These are phyloP conservation scores for Citrus hindsii DNA, from an alignment of 345 rosid genomes.

Conservation along the genomic window DNA sequence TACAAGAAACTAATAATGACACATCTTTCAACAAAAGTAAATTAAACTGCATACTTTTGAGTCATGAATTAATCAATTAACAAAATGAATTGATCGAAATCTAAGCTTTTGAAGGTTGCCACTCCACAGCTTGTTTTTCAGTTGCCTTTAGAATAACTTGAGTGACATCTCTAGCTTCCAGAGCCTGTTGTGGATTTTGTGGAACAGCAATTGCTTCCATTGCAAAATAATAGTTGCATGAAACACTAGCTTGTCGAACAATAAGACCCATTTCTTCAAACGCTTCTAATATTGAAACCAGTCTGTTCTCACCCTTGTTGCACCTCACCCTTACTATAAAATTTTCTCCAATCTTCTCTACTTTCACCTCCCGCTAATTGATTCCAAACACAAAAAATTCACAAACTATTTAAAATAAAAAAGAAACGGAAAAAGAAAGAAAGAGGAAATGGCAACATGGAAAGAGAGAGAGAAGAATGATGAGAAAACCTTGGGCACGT, in stretches of 20 bases:
- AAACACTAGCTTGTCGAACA: slow-evolving; percentile 55
- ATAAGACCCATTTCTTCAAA: slow-evolving; percentile 64
- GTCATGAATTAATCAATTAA: background rate
- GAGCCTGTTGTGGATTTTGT: slow-evolving; percentile 24
- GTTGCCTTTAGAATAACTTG: slow-evolving; percentile 48
- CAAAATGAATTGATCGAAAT: background rate
- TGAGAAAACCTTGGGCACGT: slow-evolving; percentile 50
- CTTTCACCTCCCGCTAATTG: slow-evolving; percentile 51
- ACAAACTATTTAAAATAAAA: background rate
- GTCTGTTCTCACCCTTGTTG: slow-evolving; percentile 39
- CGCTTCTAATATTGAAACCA: slow-evolving; percentile 59
- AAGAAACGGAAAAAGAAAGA: background rate
- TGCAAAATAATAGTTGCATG: slow-evolving; percentile 39
- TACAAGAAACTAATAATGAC: background rate
- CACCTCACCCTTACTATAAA: slow-evolving; percentile 43
- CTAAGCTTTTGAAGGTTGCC: background rate
- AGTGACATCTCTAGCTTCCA: slow-evolving; percentile 36
- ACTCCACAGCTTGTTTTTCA: slow-evolving; percentile 23
- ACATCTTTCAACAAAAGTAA: background rate
- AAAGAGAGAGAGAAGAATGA: slow-evolving; percentile 6
- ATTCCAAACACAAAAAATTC: background rate
- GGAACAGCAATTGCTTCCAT: slow-evolving; percentile 73
- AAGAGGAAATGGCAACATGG: background rate
- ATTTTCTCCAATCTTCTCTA: slow-evolving; percentile 50
- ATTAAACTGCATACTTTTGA: background rate